A percentile compares a stretch with the other conserved stretches of the same genome.
Conservation (phyloP, 2,329 filamentous ascomycete species). For the Geosmithia morbida region DNA sequence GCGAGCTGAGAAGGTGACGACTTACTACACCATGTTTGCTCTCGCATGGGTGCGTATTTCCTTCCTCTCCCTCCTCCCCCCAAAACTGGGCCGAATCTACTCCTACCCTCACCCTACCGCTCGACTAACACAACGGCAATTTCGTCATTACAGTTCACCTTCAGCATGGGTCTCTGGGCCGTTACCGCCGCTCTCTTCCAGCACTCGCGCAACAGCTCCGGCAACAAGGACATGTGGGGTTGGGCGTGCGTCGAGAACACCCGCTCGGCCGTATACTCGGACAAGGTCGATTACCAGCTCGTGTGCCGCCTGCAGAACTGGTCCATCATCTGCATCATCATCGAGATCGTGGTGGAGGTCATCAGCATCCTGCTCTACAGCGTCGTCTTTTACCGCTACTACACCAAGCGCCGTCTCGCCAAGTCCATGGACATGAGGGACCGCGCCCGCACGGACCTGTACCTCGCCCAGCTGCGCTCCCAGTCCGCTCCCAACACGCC, state of each 20-base stretch:
- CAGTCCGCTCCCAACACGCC: constrained; percentile 94
- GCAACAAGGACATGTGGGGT: constrained; percentile 88
- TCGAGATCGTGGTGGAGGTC: constrained; percentile 85
- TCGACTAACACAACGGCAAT: constrained; percentile 2
- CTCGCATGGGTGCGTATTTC: constrained; percentile 49
- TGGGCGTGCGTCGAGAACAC: constrained; percentile 94
- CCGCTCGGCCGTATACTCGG: constrained; percentile 58
- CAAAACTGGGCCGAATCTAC: no score
- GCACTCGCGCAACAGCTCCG: constrained; percentile 50
- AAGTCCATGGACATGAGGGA: constrained; percentile 97
- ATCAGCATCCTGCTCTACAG: constrained; percentile 88
- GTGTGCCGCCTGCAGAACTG: constrained; percentile 90
- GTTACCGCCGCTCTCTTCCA: constrained; percentile 76
- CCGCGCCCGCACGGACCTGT: constrained; percentile 85
- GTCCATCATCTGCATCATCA: constrained; percentile 91
- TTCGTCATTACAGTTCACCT: no score
- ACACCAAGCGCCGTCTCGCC: constrained; percentile 85
- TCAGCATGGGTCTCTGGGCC: constrained; percentile 86
- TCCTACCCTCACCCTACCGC: background rate
- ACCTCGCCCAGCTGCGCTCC: constrained; percentile 69
- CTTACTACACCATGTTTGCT: constrained; percentile 92
- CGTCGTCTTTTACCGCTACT: constrained; percentile 93
- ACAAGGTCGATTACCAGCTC: constrained; percentile 77
- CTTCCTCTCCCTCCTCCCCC: no score
- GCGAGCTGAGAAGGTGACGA: constrained; percentile 79